phyloP scores from a whole-genome alignment of 2,329 filamentous ascomycete genomes.

The Pseudogymnoascus sp. region DNA sequence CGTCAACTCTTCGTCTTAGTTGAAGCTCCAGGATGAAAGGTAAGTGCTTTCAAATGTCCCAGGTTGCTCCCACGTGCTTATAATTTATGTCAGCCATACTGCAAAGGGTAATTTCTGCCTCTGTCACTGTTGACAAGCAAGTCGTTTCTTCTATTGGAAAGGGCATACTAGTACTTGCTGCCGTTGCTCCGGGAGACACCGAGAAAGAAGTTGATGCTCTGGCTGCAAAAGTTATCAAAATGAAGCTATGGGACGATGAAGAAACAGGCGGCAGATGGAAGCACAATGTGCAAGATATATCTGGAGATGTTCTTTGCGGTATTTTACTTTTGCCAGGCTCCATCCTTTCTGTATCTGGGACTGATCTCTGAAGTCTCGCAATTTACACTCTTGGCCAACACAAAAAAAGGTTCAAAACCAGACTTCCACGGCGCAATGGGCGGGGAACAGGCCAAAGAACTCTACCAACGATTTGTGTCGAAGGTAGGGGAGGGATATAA shows the following conservation, averaged over 20 bases:
- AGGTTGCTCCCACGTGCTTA: slow-evolving; percentile 10
- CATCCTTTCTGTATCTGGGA: not conserved
- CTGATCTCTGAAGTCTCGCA: slow-evolving; percentile 66
- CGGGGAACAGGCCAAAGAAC: slow-evolving; percentile 66
- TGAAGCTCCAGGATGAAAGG: slow-evolving; percentile 11
- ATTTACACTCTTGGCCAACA: slow-evolving; percentile 86
- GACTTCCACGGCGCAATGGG: slow-evolving; percentile 86
- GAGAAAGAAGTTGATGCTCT: slow-evolving; percentile 79
- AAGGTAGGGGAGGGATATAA: slow-evolving; percentile 68
- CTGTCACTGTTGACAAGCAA: slow-evolving; percentile 87
- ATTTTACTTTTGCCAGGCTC: slow-evolving; percentile 27
- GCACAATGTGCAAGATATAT: slow-evolving; percentile 76
- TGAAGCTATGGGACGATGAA: slow-evolving; percentile 76
- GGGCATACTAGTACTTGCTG: slow-evolving; percentile 85
- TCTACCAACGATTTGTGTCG: slow-evolving; percentile 79
- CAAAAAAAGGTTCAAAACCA: slow-evolving; percentile 94
- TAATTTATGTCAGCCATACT: slow-evolving; percentile 61
- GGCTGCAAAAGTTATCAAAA: slow-evolving; percentile 78
- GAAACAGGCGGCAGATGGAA: slow-evolving; percentile 60
- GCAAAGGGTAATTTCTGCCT: slow-evolving; percentile 89
- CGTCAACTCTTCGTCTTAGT: slow-evolving; percentile 8
- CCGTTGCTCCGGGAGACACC: slow-evolving; percentile 83
- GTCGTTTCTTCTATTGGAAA: slow-evolving; percentile 85
- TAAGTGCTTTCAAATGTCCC: slow-evolving; percentile 4
- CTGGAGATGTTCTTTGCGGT: slow-evolving; percentile 93